Base-by-base conservation (phyloP, 495 filamentous ascomycete species). In the Lophiostoma macrostomum region DNA sequence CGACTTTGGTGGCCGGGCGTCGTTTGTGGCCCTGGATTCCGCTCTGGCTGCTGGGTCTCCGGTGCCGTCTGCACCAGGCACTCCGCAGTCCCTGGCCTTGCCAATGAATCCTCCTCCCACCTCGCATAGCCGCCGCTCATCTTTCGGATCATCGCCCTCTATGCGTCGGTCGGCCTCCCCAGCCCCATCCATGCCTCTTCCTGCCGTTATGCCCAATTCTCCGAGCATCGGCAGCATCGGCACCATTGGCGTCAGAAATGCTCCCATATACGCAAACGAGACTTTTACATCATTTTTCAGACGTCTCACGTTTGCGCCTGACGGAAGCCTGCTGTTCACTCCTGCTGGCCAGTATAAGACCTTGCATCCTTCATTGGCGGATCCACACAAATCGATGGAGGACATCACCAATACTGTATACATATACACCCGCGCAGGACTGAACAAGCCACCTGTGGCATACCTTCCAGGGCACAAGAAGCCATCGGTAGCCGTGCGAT, bases 391-490 rank as follows among this genome's bases (percentile, higher is more conserved):
- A 68, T 77, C 80, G 1, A 76, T 79, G 0, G 91, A 90, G 53
- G 91, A 99, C 32, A 76, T 95, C 30, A 88, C 86, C 70, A 99
- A 99, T 64, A 99, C 94, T 0, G 94, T 97, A 23, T 99, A 97
- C 69, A 89, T 99, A 38, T 99, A 99, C 66, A 96, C 91, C 0
- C 80, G 94, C 52, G 94, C 90, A 14, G 94, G 94, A 11, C 87
- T 99, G 61, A 97, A 95, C 69, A 96, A 91, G 66, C 90, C 94
- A 12, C 94, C 94, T 13, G 87, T 99, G 50, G 90, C 94, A n/a
- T 91, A 96, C 71, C 78, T 99, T 25, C 94, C 94, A 0, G 94
- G 93, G 1, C 91, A 96, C 63, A 99, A 96, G 75, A 99, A 99
- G 66, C 91, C 94, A 7, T 99, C 94, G 1, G 88, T 99, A 11